phyloP scores from a whole-genome alignment of 2,329 filamentous ascomycete genomes.

The Cordyceps javanica region DNA sequence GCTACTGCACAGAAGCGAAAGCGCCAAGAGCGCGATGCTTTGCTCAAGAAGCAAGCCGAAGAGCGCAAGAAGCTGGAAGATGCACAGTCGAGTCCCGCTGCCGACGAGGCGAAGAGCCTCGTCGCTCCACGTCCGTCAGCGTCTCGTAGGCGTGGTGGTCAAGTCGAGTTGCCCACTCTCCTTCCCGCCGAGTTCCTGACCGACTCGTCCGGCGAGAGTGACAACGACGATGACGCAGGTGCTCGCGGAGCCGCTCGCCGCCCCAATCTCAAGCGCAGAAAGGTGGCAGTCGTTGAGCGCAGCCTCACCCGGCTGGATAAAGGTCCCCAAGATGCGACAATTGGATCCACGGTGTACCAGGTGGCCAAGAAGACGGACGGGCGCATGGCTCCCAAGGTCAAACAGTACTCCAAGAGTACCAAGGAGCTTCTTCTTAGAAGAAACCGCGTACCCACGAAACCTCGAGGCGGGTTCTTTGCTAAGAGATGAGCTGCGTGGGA shows the following conservation, averaged over 20 bases:
- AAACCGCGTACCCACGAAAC: conserved; percentile 31
- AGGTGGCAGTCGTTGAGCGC: conserved; percentile 35
- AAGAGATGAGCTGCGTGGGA: conserved; percentile 6
- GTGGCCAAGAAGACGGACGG: conserved; percentile 39
- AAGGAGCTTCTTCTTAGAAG: conserved; percentile 43
- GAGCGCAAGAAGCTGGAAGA: conserved; percentile 36
- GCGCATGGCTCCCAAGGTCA: conserved; percentile 42
- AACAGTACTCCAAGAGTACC: conserved; percentile 34
- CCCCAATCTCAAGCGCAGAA: conserved; percentile 36
- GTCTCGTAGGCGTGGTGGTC: background rate
- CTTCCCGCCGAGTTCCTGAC: conserved; percentile 49
- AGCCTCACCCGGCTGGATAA: conserved; percentile 31
- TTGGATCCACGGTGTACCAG: conserved; percentile 50
- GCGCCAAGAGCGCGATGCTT: conserved; percentile 47
- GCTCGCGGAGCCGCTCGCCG: conserved; percentile 15
- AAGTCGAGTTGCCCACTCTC: conserved; percentile 31
- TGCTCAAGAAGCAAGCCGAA: conserved; percentile 50
- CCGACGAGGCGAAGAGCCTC: conserved; percentile 16
- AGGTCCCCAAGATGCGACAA: conserved; percentile 38
- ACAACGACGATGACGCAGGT: conserved; percentile 23
- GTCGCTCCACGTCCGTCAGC: background rate
- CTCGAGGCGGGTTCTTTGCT: conserved; percentile 38
- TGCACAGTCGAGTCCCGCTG: conserved; percentile 18
- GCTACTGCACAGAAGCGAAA: conserved; percentile 46
- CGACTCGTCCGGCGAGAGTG: conserved; percentile 44